These are phyloP conservation scores for Paecilomyces sp. DNA, from an alignment of 2,329 filamentous ascomycete genomes.

Conservation along the genomic window DNA sequence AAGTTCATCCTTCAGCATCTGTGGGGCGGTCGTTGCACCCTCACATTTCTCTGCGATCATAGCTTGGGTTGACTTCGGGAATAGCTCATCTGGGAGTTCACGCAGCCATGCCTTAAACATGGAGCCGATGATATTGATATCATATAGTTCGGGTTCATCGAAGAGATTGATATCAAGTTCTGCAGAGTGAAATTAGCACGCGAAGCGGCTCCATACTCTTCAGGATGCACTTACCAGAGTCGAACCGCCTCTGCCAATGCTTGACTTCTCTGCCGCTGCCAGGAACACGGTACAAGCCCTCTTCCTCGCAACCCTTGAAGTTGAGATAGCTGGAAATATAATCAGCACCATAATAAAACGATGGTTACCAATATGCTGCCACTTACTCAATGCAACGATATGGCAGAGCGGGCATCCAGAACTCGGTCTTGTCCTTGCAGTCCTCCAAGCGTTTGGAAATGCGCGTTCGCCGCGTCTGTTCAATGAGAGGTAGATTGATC, in stretches of 20 bases:
- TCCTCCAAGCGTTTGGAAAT: conserved; percentile 85
- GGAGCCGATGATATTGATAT: conserved; percentile 93
- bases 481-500: conserved; percentile 76
- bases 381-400: conserved; percentile 85
- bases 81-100: conserved; percentile 87
- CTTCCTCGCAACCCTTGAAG: conserved; percentile 87
- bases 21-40: conserved; percentile 71
- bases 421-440: conserved; percentile 91
- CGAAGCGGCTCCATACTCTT: background rate
- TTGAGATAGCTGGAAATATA: conserved; percentile 62
- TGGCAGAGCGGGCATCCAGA: conserved; percentile 95
- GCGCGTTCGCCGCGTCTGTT: conserved; percentile 83
- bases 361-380: background rate
- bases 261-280: conserved; percentile 87
- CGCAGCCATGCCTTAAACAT: conserved; percentile 96
- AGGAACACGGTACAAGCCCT: conserved; percentile 86
- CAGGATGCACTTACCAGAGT: conserved; percentile 54
- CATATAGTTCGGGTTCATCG: conserved; percentile 77
- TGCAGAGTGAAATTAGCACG: conserved; percentile 24
- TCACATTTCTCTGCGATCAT: conserved; percentile 72
- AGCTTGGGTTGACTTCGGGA: conserved; percentile 77
- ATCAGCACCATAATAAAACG: conserved; percentile 4
- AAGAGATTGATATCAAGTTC: conserved; percentile 88
- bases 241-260: conserved; percentile 87
- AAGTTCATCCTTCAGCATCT: conserved; percentile 81